A percentile compares a stretch with the other conserved stretches of the same genome.
These are phyloP conservation scores for Eucalyptus regnans DNA, from an alignment of 345 rosid genomes.

Conservation along the genomic window DNA sequence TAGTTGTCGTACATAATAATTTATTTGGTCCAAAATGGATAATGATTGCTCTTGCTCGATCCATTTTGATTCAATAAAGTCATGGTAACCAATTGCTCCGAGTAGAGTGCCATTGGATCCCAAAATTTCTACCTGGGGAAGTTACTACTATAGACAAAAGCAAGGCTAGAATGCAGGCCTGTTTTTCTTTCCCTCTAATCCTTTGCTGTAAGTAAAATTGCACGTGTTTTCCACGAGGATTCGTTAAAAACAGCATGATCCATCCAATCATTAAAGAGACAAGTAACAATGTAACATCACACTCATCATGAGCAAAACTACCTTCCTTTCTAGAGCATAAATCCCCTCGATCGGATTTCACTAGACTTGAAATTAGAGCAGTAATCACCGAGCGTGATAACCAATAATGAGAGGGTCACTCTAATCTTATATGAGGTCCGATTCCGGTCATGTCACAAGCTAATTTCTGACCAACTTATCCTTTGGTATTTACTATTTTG, in stretches of 20 bases:
- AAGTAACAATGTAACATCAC: background rate
- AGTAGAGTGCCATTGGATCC: background rate
- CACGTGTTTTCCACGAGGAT: background rate
- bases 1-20: background rate
- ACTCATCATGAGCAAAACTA: background rate
- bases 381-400: too few species aligned
- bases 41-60: background rate
- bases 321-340: background rate
- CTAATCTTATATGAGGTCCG: too few species aligned
- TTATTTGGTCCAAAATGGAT: background rate
- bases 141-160: background rate
- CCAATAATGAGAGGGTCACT: too few species aligned
- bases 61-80: background rate
- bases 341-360: too few species aligned
- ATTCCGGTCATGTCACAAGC: too few species aligned
- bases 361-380: background rate
- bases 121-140: background rate
- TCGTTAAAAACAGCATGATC: background rate
- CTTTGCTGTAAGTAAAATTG: background rate
- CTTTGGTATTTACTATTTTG: background rate
- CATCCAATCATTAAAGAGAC: background rate
- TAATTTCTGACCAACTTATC: background rate
- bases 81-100: background rate
- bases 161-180: background rate
- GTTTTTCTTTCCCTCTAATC: background rate